Base-by-base conservation (phyloP, 805 yeast species). In the Saccharomycopsis oosterbeekiorum region DNA sequence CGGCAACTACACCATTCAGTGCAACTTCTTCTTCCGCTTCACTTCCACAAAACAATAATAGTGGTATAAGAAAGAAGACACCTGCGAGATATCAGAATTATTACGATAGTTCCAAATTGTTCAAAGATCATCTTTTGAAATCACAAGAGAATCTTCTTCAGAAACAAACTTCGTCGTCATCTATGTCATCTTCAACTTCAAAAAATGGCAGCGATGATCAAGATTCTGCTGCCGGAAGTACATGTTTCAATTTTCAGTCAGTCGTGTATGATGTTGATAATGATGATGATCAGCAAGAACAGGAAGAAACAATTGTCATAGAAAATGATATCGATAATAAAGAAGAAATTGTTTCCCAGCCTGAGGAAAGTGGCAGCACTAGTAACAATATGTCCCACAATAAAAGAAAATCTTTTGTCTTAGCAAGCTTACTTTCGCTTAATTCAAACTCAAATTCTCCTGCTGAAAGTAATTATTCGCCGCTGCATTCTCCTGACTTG, bases 71-170 rank as follows among this genome's bases (percentile, higher is more conserved):
- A 36, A 70, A 68, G 54, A 68, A 71, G 40, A 81, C 81, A 17
- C 74, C 76, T 58, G 82, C 82, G 36, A 70, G 82, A 57, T 80
- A 79, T 64, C 81, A 80, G 67, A 73, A 74, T 12, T 78, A 78
- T 67, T 78, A 80, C 63, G 79, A 78, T 63, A 79, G 76, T 64
- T 75, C 79, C 8, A 70, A 70, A 57, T 70, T 75, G 47, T 70
- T 79, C n/a, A 74, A 79, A 1, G 76, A 72, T 67, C 81, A 82
- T 0, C 67, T 80, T 62, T 61, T 67, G 54, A 56, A 24, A 34
- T 36, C 40, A 4, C 55, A 55, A 40, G 41, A 43, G 11, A 55
- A 59, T 14, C 50, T 41, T 14, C 50, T 41, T 36, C 36, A 50
- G n/a, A 47, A 57, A 9, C 34, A 21, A 21, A 10, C 26, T 14